Base-by-base conservation (phyloP, 306 rosid species). In the Cucurbita maxima region DNA sequence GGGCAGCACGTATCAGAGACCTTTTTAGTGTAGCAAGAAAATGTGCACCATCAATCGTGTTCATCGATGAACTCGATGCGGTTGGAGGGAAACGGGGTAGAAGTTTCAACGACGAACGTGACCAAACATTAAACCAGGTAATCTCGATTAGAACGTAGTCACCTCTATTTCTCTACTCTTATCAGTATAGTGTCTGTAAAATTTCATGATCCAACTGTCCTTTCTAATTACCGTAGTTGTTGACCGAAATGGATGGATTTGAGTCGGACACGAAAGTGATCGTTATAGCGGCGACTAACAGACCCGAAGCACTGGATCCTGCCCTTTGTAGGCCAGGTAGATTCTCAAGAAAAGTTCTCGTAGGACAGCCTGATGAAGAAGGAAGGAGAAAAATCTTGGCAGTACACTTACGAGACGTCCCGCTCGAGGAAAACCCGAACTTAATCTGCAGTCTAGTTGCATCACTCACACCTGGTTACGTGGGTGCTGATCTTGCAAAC, bases 231-330 rank as follows among this genome's bases (percentile, higher is more conserved):
- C 54, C 79, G 83, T 66, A 93, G 98, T 82, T 93, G 85, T 83
- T 94, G 79, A 94, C 99, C 72, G 99, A 94, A 85, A 94, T 94
- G 99, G 99, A 94, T 83, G 97, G 99, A 71, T 94, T 94, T 73
- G 99, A 91, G 81, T 87, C 97, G 4, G 95, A 84, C 84, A 89
- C 81, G 80, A 94, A 89, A 82, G 90, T 91, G 64, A 80, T 94
- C 69, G 96, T 94, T 48, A 86, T 94, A 73, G 99, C 99, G 58
- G 99, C 99, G 56, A 94, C 99, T 63, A 94, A 94, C 70, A 78
- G 96, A 57, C 99, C 97, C 0, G 97, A 89, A 82, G 97, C 92
- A 54, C 77, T 94, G 84, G 97, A 94, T 82, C 86, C 90, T n/a
- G 99, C 99, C 53, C 86, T 91, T n/a, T 91, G 99, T 72, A 89